Base-by-base conservation (phyloP, 108 stramenopile species). In the Nitzschia sp. region DNA sequence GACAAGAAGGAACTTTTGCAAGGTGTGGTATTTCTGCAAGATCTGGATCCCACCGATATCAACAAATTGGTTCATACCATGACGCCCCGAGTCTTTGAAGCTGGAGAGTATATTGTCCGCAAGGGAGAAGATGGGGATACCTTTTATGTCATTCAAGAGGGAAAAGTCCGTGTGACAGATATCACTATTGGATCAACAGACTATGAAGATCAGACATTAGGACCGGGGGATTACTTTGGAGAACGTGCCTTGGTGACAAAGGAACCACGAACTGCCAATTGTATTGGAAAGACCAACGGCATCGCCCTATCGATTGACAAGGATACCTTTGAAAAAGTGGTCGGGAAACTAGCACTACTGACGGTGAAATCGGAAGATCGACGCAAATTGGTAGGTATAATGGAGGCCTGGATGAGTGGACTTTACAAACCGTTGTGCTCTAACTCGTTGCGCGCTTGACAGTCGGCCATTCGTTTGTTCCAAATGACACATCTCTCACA, bases 101-200 rank as follows among this genome's bases (percentile, higher is more conserved):
- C 74, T n/a, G 96, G 90, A n/a, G 85, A 89, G 17, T 77, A 74
- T 24, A 93, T 98, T 36, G 76, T 98, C 47, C 72, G 80, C 25
- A 85, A 96, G 59, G 98, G 98, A 17, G 97, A 98, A 38, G 72
- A 70, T 23, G 97, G 95, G 18, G 89, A 97, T 66, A 81, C 82
- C 29, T 95, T 97, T 59, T 94, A 90, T 79, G 82, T 97, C 64
- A 87, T 97, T 32, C 84, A 91, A 59, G 74, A 74, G 63, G 96
- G 95, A 5, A 68, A 66, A 18, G 83, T 96, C 4, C 76, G 86
- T 45, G 87, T 90, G 0, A 89, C 78, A 19, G 79, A 79, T 42
- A 78, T 78, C 23, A 88, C 75, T 0, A 72, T 77, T 48, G 84
- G 84, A 19, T 68, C 67, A n/a, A 64, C 49, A 11, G 67, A 74